These are phyloP conservation scores for Rhodotorula sphaerocarpa DNA, from an alignment of 768 basidiomycete species.

Conservation along the genomic window DNA sequence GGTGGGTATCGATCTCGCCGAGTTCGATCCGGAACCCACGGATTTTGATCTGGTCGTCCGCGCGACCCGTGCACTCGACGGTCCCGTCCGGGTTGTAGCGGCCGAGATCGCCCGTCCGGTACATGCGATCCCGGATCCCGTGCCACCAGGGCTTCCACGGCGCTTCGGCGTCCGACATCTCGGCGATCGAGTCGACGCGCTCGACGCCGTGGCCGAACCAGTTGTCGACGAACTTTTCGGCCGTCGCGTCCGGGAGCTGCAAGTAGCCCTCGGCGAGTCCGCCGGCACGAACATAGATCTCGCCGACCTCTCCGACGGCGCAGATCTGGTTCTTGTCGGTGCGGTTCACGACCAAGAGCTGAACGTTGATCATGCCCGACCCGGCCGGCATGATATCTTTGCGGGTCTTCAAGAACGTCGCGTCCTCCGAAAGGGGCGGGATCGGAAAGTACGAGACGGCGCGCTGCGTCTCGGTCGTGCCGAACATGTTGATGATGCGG, in stretches of 20 bases:
- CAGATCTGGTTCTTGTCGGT: slow-evolving; percentile 74
- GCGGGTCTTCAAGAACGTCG: slow-evolving; percentile 82
- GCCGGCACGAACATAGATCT: slow-evolving; percentile 95
- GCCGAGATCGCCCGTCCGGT: slow-evolving; percentile 91
- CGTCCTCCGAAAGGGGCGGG: slow-evolving; percentile 70
- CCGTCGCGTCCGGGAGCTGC: slow-evolving; percentile 62
- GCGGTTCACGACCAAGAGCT: slow-evolving; percentile 90
- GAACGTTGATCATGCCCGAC: slow-evolving; percentile 93
- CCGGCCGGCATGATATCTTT: slow-evolving; percentile 99
- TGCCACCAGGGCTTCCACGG: slow-evolving; percentile 80
- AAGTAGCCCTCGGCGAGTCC: slow-evolving; percentile 93
- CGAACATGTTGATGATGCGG: slow-evolving; percentile 98
- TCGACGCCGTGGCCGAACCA: slow-evolving; percentile 63
- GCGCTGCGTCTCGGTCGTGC: slow-evolving; percentile 97
- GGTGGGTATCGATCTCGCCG: slow-evolving; percentile 93
- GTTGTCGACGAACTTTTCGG: slow-evolving; percentile 86
- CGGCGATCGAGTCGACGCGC: slow-evolving; percentile 64
- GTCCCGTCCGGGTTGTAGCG: slow-evolving; percentile 83
- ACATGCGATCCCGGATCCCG: slow-evolving; percentile 93
- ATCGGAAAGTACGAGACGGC: slow-evolving; percentile 96
- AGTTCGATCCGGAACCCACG: slow-evolving; percentile 97
- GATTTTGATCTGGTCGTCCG: slow-evolving; percentile 98
- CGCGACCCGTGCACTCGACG: slow-evolving; percentile 93
- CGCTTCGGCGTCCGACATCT: slow-evolving; percentile 47
- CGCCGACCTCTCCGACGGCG: slow-evolving; percentile 91